These are phyloP conservation scores for Lactarius tabidus DNA, from an alignment of 768 basidiomycete genomes.

Conservation along the genomic window DNA sequence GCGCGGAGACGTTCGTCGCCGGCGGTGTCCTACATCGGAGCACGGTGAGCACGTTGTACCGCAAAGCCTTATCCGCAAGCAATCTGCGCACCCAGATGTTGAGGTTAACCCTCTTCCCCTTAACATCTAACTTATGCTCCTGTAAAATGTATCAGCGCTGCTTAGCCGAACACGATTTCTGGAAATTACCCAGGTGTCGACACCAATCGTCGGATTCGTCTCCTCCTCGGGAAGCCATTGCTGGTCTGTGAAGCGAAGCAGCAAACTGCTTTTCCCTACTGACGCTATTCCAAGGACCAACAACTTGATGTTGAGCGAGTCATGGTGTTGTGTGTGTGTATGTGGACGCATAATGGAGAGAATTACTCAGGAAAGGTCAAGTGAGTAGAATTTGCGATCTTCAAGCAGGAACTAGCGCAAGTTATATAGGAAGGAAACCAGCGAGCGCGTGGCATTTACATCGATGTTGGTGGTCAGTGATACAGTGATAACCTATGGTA, in stretches of 20 bases:
- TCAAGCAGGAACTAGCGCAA: not conserved
- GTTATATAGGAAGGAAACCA: not conserved
- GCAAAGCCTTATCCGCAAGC: not conserved
- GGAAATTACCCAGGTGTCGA: conserved; percentile 69
- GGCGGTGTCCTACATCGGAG: conserved; percentile 68
- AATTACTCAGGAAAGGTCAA: not conserved
- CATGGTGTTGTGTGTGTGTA: conserved; percentile 6
- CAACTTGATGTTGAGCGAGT: conserved; percentile 71
- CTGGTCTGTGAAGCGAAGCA: conserved; percentile 93
- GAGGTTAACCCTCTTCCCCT: conserved; percentile 80
- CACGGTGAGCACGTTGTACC: not conserved
- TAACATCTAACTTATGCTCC: conserved; percentile 85
- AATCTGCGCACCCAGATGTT: conserved; percentile 81
- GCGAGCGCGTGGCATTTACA: not conserved
- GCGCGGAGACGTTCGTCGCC: conserved; percentile 96
- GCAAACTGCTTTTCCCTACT: conserved; percentile 89
- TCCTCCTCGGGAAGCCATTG: conserved; percentile 91
- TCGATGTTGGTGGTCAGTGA: too few species aligned
- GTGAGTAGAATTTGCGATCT: not conserved
- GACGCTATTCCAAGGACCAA: conserved; percentile 80
- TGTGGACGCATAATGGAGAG: not conserved
- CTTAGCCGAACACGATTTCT: not conserved
- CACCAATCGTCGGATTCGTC: conserved; percentile 76
- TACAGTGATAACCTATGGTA: not conserved
- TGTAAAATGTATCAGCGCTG: conserved; percentile 28